Percentiles rank a stretch among this genome's conserved stretches.
phyloP scores from a whole-genome alignment of 768 basidiomycete species.

The Lactifluus echinatus region DNA sequence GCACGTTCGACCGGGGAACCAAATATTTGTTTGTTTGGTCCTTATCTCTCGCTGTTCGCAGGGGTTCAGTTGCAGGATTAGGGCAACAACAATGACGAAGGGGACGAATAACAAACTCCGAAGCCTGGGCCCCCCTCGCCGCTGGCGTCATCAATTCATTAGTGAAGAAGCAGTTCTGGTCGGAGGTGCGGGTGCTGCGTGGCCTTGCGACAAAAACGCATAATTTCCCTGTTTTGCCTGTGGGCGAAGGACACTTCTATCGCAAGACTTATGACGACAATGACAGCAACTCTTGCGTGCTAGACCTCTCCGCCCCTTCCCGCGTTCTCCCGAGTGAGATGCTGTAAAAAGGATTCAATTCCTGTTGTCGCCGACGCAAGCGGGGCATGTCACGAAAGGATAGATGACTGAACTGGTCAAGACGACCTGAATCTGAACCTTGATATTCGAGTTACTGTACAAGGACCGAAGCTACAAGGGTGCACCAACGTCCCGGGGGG shows the following conservation, averaged over 20 bases:
- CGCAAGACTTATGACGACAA: constrained; percentile 14
- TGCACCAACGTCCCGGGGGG: not conserved
- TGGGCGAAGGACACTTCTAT: not conserved
- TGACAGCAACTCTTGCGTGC: not conserved
- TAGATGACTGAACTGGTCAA: not conserved
- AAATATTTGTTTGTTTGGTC: not conserved
- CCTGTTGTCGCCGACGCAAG: not conserved
- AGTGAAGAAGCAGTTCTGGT: not conserved
- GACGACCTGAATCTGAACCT: not conserved
- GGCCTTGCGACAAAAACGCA: not conserved
- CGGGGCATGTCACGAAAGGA: not conserved
- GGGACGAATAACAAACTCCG: constrained; percentile 3
- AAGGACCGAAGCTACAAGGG: not conserved
- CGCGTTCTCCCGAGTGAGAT: not conserved
- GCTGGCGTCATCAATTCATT: constrained; percentile 11
- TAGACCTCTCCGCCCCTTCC: not conserved
- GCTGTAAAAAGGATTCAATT: not conserved
- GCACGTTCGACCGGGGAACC: not conserved
- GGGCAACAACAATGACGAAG: constrained; percentile 14
- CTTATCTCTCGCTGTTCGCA: constrained; percentile 5
- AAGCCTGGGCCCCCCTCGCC: constrained; percentile 4
- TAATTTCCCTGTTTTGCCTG: not conserved
- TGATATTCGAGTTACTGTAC: not conserved
- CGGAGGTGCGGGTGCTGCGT: not conserved
- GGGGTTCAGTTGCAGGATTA: not conserved